phyloP scores from a whole-genome alignment of 257 asterid species.

The Gentiana macrophylla region DNA sequence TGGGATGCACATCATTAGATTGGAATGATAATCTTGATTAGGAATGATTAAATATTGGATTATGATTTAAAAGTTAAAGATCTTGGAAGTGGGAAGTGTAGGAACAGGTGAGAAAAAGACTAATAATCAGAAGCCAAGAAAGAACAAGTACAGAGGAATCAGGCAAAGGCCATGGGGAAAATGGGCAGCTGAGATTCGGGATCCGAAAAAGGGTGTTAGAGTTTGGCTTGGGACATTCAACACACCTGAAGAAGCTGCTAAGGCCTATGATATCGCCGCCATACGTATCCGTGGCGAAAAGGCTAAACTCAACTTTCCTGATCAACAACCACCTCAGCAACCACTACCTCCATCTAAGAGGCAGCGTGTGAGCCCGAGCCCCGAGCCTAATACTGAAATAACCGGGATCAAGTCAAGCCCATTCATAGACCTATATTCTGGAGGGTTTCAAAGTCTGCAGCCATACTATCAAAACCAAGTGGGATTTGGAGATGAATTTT shows the following conservation, averaged over 20 bases:
- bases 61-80: background rate
- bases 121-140: conserved; percentile 27
- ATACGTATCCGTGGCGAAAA: conserved; percentile 65
- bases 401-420: too few relatives aligned
- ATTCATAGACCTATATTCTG: conserved; percentile 4
- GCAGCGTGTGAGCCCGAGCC: background rate
- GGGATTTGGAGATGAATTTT: conserved; percentile 25
- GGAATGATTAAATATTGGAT: too few relatives aligned
- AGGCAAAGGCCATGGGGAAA: conserved; percentile 92
- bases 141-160: conserved; percentile 66
- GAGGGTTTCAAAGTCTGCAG: conserved; percentile 9
- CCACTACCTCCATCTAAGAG: conserved; percentile 13
- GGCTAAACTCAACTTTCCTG: conserved; percentile 74
- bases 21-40: too few relatives aligned
- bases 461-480: conserved; percentile 19
- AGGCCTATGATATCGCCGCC: conserved; percentile 73
- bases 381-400: conserved; percentile 13
- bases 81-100: background rate
- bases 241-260: conserved; percentile 67
- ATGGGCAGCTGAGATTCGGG: conserved; percentile 95
- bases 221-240: conserved; percentile 82
- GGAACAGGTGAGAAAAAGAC: conserved; percentile 22
- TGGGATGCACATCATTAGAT: too few relatives aligned
- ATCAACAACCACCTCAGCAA: conserved; percentile 15
- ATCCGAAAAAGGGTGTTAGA: conserved; percentile 55